These are phyloP conservation scores for Miscanthus lutarioriparius DNA, from an alignment of 176 grass and related monocot genomes.

Conservation along the genomic window DNA sequence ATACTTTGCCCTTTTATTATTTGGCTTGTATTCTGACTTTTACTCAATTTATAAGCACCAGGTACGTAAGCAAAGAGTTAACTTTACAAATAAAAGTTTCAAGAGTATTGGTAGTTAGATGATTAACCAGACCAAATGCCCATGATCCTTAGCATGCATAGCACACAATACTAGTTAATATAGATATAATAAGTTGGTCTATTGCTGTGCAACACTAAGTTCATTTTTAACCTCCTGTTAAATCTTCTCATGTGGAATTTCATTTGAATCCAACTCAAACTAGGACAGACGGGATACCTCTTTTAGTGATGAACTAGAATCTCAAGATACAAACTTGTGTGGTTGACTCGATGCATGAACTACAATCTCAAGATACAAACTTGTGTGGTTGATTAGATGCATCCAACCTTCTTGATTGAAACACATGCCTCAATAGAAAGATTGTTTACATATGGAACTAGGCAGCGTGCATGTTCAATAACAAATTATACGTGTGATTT, in stretches of 20 bases:
- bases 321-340: background rate
- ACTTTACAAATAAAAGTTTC: background rate
- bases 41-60: background rate
- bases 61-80: background rate
- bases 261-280: background rate
- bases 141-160: background rate
- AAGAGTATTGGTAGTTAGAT: background rate
- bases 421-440: background rate
- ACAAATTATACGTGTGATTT: background rate
- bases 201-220: background rate
- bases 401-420: background rate
- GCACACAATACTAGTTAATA: background rate
- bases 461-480: background rate
- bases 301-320: background rate
- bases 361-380: background rate
- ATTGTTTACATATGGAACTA: background rate
- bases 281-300: background rate
- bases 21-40: background rate
- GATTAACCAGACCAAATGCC: background rate
- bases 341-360: too few species aligned
- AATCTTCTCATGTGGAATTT: background rate
- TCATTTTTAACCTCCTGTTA: background rate
- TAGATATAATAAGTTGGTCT: too few species aligned
- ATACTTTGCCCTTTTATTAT: background rate
- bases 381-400: background rate